Percentiles rank a stretch among this genome's conserved stretches.
Conservation (phyloP, 306 rosid species). For the Sophora flavescens region DNA sequence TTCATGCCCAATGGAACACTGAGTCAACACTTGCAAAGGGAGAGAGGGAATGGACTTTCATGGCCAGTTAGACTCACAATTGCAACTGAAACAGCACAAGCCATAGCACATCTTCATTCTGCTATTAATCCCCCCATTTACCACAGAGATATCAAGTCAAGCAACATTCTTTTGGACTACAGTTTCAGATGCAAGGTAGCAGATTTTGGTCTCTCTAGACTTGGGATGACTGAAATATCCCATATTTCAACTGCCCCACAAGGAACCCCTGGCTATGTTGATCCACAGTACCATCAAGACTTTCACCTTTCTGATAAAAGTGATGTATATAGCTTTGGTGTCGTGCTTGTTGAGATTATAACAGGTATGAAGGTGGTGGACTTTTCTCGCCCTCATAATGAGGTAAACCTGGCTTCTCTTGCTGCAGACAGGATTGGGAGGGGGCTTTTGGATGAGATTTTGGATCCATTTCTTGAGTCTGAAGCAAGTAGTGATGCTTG, state of each 20-base stretch:
- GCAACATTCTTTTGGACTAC: conserved; percentile 80
- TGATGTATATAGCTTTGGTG: conserved; percentile 94
- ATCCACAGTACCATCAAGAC: conserved; percentile 95
- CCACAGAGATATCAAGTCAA: conserved; percentile 92
- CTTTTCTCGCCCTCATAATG: conserved; percentile 76
- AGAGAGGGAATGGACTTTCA: conserved; percentile 82
- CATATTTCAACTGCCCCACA: conserved; percentile 96
- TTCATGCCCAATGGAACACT: conserved; percentile 95
- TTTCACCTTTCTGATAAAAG: conserved; percentile 95
- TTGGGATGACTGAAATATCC: conserved; percentile 78
- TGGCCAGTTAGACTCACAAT: conserved; percentile 79
- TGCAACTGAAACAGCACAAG: conserved; percentile 89
- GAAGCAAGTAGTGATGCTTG: conserved; percentile 53
- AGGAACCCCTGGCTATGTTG: conserved; percentile 96
- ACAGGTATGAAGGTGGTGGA: conserved; percentile 86
- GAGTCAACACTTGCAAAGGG: conserved; percentile 78
- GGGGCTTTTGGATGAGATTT: conserved; percentile 71
- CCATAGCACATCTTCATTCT: conserved; percentile 88
- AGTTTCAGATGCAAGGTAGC: conserved; percentile 81
- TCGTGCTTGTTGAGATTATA: conserved; percentile 87
- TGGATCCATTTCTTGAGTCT: conserved; percentile 64
- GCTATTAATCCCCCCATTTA: conserved; percentile 79
- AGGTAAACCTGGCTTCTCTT: conserved; percentile 79
- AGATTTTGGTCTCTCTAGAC: conserved; percentile 95
- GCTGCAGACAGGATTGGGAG: conserved; percentile 73